These are phyloP conservation scores for Dillenia turbinata DNA, from an alignment of 164 flowering plant species.

Conservation along the genomic window DNA sequence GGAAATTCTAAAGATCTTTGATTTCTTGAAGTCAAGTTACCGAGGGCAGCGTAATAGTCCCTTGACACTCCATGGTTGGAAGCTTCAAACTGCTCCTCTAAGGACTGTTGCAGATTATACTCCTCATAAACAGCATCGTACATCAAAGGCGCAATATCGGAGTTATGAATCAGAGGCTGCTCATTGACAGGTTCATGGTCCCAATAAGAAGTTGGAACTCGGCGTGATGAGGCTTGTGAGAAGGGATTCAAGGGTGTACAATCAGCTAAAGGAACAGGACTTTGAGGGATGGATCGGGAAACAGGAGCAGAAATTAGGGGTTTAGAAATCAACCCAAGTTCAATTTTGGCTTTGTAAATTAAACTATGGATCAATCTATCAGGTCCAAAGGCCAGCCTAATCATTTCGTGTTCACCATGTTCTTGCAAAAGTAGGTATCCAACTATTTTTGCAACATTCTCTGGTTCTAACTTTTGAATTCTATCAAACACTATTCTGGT, in stretches of 20 bases:
- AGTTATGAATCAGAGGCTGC: slow-evolving; percentile 9
- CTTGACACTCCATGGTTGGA: too few relatives aligned
- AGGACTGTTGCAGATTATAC: slow-evolving; percentile 12
- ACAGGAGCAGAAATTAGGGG: slow-evolving; percentile 16
- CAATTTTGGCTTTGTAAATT: slow-evolving; percentile 23
- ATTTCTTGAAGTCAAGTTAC: too few relatives aligned
- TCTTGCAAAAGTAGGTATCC: slow-evolving; percentile 45
- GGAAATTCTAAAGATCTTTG: slow-evolving; percentile 24
- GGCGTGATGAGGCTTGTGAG: slow-evolving; percentile 19
- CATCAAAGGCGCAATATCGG: slow-evolving; percentile 8
- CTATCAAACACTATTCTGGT: slow-evolving; percentile 16
- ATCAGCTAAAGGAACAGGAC: slow-evolving; percentile 15
- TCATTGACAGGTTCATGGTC: slow-evolving; percentile 15
- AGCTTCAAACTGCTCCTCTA: not conserved
- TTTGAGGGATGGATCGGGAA: slow-evolving; percentile 15
- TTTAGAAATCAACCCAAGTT: slow-evolving; percentile 13
- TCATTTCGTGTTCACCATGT: slow-evolving; percentile 37
- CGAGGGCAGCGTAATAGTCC: too few relatives aligned
- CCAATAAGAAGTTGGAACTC: slow-evolving; percentile 21
- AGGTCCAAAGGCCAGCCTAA: slow-evolving; percentile 40
- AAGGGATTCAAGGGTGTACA: slow-evolving; percentile 18
- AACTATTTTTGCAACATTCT: slow-evolving; percentile 37
- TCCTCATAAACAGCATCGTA: slow-evolving; percentile 20
- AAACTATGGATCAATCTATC: slow-evolving; percentile 24
- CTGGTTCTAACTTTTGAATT: slow-evolving; percentile 19